Evolutionary conservation across 1,284 basidiomycete species (phyloP).

Genomic region (Inonotus obliquus): DNA sequence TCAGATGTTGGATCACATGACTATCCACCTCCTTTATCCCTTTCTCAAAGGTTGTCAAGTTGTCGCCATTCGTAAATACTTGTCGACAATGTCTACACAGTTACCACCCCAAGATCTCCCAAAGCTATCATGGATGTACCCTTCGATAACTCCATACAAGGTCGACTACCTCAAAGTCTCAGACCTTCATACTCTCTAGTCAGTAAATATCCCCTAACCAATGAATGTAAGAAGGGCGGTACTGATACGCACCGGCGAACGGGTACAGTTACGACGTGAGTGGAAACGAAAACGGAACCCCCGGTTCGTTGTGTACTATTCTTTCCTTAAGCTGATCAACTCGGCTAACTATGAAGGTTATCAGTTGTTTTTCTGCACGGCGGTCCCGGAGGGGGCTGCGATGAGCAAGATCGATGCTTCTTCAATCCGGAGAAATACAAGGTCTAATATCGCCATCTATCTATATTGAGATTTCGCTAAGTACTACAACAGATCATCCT

Average conservation of each 20-base stretch:
- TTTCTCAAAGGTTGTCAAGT: too few species aligned
- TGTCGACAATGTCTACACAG: neutral
- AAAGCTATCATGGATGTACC: conserved; percentile 42
- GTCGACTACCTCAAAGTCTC: conserved; percentile 68
- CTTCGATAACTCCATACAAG: conserved; percentile 58
- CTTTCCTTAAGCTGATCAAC: neutral
- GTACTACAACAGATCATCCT: conserved; percentile 53
- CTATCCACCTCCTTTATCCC: too few species aligned
- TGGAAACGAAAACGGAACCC: conserved; percentile 71
- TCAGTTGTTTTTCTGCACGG: conserved; percentile 85
- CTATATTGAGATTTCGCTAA: conserved; percentile 6
- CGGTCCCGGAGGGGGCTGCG: conserved; percentile 72
- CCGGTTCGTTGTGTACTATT: conserved; percentile 45
- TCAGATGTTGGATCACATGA: too few species aligned
- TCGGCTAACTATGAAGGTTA: neutral
- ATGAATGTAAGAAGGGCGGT: neutral
- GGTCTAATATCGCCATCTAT: conserved; percentile 34
- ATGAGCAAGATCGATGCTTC: conserved; percentile 64
- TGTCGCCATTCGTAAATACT: too few species aligned
- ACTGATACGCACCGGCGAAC: conserved; percentile 3
- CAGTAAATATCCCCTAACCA: conserved; percentile 28
- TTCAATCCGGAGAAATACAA: conserved; percentile 86
- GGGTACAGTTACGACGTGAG: conserved; percentile 70
- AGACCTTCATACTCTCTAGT: conserved; percentile 77
- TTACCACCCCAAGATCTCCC: neutral